These are phyloP conservation scores for Cladosporium cucumerinum DNA, from an alignment of 2,329 filamentous ascomycete genomes.

Conservation along the genomic window DNA sequence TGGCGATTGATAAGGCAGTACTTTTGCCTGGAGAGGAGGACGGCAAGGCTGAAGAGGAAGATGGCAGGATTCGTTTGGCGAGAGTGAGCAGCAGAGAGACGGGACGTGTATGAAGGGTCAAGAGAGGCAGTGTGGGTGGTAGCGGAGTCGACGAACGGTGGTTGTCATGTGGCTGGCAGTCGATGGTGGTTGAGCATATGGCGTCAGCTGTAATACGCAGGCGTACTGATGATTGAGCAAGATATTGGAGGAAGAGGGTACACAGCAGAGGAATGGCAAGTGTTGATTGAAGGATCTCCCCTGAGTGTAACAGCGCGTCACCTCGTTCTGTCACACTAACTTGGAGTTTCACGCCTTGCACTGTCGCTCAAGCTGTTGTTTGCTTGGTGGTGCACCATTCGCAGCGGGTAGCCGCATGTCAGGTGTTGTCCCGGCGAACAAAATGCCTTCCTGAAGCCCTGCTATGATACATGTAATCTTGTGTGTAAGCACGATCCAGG, in stretches of 20 bases:
- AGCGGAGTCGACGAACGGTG: not conserved
- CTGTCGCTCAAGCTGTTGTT: not conserved
- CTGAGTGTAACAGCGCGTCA: not conserved
- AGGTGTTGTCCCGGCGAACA: not conserved
- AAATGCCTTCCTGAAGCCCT: not conserved
- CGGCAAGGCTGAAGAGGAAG: conserved; percentile 36
- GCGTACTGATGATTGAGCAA: not conserved
- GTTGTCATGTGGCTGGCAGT: not conserved
- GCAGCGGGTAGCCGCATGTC: not conserved
- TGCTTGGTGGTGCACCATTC: not conserved
- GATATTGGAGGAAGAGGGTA: not conserved
- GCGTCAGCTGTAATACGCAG: not conserved
- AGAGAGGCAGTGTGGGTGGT: not conserved
- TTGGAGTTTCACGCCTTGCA: not conserved
- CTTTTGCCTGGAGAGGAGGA: conserved; percentile 35
- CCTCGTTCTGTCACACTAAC: not conserved
- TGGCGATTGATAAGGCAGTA: conserved; percentile 51
- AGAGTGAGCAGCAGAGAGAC: conserved; percentile 21
- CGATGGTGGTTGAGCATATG: not conserved
- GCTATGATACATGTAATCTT: not conserved
- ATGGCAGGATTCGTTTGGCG: conserved; percentile 27
- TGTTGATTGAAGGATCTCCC: not conserved
- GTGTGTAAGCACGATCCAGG: not conserved
- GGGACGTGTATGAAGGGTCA: not conserved
- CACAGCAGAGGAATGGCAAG: not conserved